These are phyloP conservation scores for Colletotrichum nymphaeae DNA, from an alignment of 2,329 filamentous ascomycete species.

Conservation along the genomic window DNA sequence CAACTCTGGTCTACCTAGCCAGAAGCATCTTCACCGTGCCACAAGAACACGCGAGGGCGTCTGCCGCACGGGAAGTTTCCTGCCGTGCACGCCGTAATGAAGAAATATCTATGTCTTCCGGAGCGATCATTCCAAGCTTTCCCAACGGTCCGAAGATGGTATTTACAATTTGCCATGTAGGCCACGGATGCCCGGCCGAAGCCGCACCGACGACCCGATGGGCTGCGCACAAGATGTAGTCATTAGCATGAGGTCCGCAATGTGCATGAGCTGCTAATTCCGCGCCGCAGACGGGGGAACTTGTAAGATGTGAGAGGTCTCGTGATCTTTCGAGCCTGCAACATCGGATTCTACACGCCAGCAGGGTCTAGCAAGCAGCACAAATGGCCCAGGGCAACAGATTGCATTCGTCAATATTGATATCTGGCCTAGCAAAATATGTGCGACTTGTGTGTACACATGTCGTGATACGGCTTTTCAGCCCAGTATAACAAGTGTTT, in stretches of 20 bases:
- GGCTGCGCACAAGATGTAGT: not conserved
- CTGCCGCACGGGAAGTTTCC: constrained; percentile 13
- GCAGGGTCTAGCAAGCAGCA: not conserved
- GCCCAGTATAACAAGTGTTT: not conserved
- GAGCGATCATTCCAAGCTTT: constrained; percentile 26
- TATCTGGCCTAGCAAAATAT: not conserved
- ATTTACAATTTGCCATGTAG: constrained; percentile 17
- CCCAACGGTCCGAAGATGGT: constrained; percentile 15
- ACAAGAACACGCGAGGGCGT: constrained; percentile 4
- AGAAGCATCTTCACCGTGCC: constrained; percentile 1
- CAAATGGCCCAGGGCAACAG: not conserved
- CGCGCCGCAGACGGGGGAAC: not conserved
- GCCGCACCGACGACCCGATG: not conserved
- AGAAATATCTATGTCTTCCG: not conserved
- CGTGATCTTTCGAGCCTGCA: constrained; percentile 8
- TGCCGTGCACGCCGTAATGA: not conserved
- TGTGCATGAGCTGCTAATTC: constrained; percentile 1
- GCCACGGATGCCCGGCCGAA: not conserved
- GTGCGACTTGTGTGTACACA: not conserved
- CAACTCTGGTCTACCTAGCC: not conserved
- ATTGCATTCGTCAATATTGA: not conserved
- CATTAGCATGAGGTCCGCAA: not conserved
- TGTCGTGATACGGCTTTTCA: not conserved
- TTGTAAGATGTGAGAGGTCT: not conserved
- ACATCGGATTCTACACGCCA: not conserved